phyloP scores from a whole-genome alignment of 768 basidiomycete genomes.

The Kwoniella shandongensis region DNA sequence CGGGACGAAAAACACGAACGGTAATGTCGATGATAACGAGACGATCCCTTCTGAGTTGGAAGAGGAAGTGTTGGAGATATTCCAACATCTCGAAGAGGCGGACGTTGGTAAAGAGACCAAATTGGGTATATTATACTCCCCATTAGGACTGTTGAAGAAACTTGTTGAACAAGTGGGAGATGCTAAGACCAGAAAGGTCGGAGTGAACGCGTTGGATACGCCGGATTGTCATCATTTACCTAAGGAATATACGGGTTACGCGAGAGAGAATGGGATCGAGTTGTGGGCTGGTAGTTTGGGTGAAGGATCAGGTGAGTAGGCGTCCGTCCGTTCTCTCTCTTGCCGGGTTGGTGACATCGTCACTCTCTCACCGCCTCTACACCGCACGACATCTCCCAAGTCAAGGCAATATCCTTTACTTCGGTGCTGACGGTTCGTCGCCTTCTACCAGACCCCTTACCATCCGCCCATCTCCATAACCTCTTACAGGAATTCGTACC shows the following conservation, averaged over 20 bases:
- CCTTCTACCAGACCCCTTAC: constrained; percentile 52
- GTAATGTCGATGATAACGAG: no score
- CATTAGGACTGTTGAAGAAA: constrained; percentile 25
- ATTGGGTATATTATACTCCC: constrained; percentile 46
- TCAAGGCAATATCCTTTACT: no score
- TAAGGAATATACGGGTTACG: constrained; percentile 41
- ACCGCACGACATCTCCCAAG: not conserved
- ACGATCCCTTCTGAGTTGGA: constrained; percentile 19
- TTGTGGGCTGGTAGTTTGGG: constrained; percentile 53
- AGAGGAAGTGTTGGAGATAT: constrained; percentile 29
- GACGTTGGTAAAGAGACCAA: constrained; percentile 18
- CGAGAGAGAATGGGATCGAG: constrained; percentile 39
- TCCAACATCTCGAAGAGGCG: constrained; percentile 21
- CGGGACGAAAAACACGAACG: no score
- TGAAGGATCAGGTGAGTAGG: constrained; percentile 47
- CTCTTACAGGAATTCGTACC: constrained; percentile 45
- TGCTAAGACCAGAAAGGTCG: not conserved
- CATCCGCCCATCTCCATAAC: constrained; percentile 48
- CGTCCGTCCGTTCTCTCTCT: constrained; percentile 1
- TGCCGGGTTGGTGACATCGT: no score
- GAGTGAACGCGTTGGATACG: constrained; percentile 49
- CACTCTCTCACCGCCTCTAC: not conserved
- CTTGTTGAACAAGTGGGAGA: constrained; percentile 4
- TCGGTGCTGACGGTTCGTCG: no score
- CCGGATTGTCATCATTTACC: constrained; percentile 53